These are phyloP conservation scores for Neoboletus brunneissimus DNA, from an alignment of 768 basidiomycete genomes.

Conservation along the genomic window DNA sequence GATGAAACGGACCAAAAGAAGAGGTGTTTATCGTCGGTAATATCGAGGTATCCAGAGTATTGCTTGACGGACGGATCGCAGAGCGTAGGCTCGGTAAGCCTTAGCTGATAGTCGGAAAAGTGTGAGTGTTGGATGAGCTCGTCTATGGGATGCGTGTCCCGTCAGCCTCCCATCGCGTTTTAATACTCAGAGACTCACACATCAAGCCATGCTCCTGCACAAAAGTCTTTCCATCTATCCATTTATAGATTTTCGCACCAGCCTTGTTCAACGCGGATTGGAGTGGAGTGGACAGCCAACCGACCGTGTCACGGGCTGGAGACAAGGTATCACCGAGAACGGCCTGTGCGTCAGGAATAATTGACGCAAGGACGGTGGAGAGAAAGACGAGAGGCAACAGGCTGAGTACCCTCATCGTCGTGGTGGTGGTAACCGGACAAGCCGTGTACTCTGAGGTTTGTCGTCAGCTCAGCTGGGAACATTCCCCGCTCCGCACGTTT, in stretches of 20 bases:
- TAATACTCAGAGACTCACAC: conserved; percentile 51
- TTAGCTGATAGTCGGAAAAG: conserved; percentile 52
- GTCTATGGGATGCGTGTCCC: conserved; percentile 33
- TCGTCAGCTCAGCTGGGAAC: not conserved
- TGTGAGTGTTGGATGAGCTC: conserved; percentile 59
- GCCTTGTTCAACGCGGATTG: conserved; percentile 40
- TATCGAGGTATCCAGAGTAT: conserved; percentile 81
- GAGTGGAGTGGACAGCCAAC: conserved; percentile 43
- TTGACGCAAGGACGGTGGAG: conserved; percentile 37
- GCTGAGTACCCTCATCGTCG: conserved; percentile 39
- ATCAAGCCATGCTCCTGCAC: conserved; percentile 67
- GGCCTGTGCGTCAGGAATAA: conserved; percentile 43
- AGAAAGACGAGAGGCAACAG: conserved; percentile 37
- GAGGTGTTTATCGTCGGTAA: conserved; percentile 73
- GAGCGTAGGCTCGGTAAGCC: conserved; percentile 64
- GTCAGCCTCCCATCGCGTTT: not conserved
- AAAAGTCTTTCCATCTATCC: conserved; percentile 64
- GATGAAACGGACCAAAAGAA: conserved; percentile 72
- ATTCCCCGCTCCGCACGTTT: not conserved
- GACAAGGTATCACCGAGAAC: conserved; percentile 36
- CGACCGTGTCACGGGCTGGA: conserved; percentile 18
- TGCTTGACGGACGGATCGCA: conserved; percentile 77
- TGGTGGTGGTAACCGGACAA: conserved; percentile 1
- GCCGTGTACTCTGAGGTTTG: not conserved
- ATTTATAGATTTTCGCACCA: conserved; percentile 54